Percentiles rank a stretch among this genome's conserved stretches.
Evolutionary conservation across 805 yeast genomes (phyloP).

Genomic region (Monosporozyma aerobia): DNA sequence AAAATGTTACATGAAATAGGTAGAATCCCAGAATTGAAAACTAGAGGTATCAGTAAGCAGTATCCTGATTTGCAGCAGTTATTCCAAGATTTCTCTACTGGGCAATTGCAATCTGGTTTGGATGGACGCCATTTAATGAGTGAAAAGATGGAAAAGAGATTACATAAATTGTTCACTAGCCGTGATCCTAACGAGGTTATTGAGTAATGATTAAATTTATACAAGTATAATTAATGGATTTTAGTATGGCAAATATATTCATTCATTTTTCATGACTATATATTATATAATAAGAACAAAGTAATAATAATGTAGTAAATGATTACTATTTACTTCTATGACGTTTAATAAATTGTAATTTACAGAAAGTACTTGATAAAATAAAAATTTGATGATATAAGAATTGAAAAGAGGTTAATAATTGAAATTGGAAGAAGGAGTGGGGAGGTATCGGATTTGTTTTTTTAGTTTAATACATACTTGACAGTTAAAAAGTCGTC

Average conservation of each 20-base stretch:
- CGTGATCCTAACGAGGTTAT: constrained; percentile 40
- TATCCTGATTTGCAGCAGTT: constrained; percentile 34
- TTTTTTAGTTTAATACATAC: constrained; percentile 30
- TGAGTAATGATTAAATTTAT: constrained; percentile 1
- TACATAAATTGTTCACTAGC: constrained; percentile 41
- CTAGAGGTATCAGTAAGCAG: constrained; percentile 36
- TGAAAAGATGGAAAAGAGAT: constrained; percentile 40
- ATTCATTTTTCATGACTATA: neutral
- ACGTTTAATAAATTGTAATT: constrained; percentile 29
- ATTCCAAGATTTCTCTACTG: constrained; percentile 23
- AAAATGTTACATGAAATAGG: constrained; percentile 49
- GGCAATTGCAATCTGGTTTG: constrained; percentile 32
- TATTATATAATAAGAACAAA: neutral
- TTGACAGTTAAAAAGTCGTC: constrained; percentile 46
- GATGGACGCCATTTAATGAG: constrained; percentile 41
- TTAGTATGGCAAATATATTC: neutral
- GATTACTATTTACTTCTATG: constrained; percentile 3
- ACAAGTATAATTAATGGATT: neutral
- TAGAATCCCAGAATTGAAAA: constrained; percentile 44
- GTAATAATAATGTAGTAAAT: neutral
- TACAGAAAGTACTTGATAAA: constrained; percentile 27
- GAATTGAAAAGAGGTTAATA: neutral
- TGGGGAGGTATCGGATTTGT: neutral
- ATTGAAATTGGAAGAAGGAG: constrained; percentile 3
- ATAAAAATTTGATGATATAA: neutral